These are phyloP conservation scores for Paramecium bursaria DNA, from an alignment of 73 alveolate genomes.

Conservation along the genomic window DNA sequence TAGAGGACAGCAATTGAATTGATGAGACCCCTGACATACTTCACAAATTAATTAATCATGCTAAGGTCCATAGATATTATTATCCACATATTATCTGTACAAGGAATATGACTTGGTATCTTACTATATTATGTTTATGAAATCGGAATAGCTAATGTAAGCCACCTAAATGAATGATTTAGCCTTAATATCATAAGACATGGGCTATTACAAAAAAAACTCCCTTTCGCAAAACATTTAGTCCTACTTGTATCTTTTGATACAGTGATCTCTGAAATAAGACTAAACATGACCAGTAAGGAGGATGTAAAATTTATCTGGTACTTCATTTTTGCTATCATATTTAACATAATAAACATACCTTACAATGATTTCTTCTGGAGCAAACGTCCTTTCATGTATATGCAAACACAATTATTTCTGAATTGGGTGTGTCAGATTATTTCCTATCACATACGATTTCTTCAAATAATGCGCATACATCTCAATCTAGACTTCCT, in stretches of 20 bases:
- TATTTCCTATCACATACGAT: conserved; percentile 7
- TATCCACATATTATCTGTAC: not conserved
- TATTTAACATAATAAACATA: not conserved
- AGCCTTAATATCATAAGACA: conserved; percentile 19
- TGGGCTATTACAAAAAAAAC: not conserved
- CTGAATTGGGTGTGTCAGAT: not conserved
- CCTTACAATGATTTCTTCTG: conserved; percentile 36
- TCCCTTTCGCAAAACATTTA: conserved; percentile 29
- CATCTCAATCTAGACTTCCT: conserved; percentile 44
- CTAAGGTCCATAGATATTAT: conserved; percentile 1
- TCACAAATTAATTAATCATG: conserved; percentile 5
- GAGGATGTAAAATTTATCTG: conserved; percentile 14
- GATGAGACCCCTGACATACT: conserved; percentile 32
- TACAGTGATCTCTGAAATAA: not conserved
- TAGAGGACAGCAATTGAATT: conserved; percentile 24
- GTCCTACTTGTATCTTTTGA: conserved; percentile 11
- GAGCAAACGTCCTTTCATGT: conserved; percentile 52
- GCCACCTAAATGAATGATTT: conserved; percentile 16
- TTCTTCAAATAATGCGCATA: not conserved
- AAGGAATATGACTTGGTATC: not conserved
- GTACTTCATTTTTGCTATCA: conserved; percentile 19
- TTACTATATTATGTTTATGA: not conserved
- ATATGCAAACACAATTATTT: not conserved
- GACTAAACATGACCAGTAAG: conserved; percentile 19
- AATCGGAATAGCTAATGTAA: not conserved